Evolutionary conservation across 108 stramenopile species (phyloP), one percentile per base, ranked within the genome.

Genomic region (Aurantiochytrium sp.): DNA sequence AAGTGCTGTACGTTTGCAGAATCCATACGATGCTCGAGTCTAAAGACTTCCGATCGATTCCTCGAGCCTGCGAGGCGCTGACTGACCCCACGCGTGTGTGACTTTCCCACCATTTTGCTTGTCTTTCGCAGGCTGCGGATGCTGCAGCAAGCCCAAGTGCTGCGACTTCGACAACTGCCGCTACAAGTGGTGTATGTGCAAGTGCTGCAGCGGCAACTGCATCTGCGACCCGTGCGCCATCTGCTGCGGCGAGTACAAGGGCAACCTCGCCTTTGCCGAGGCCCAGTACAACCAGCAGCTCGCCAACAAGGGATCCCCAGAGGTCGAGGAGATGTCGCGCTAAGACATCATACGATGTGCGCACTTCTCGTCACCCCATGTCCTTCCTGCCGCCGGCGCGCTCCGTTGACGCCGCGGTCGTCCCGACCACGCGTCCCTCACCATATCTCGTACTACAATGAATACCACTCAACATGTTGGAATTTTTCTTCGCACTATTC

Each of bases 251-350:
- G 73, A 81, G 45, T 81, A 81, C 73, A 81, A 81, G 45, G 73
- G 73, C 73, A 81, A 81, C 73, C 45, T 81, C 27, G 73, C 73
- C 73, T 81, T 81, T 48, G 73, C 73, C 45, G 73, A 81, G 73
- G 59, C 59, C 34, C 15, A 65, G 59, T 65, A 65, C 59, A 81
- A 81, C 27, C 6, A 12, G 17, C 42, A 48, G 42, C 21, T 81
- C 36, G 2, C 73, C 45, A 30, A 2, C 73, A 81, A 81, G 45
- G 73, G 73, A 22, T 41, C 73, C 73, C 73, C 73, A 6, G 73
- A 41, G 30, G 27, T 48, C 45, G 73, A 37, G 36, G 73, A 81
- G 73, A 81, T 81, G 73, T 6, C 50, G 39, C 73, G 73, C 3
- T 81, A 3, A 81, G 45, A 21, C 21, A 21, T 54, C 53, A 19